Conservation (phyloP, 139 green algal genomes). For the Chlorella vulgaris region DNA sequence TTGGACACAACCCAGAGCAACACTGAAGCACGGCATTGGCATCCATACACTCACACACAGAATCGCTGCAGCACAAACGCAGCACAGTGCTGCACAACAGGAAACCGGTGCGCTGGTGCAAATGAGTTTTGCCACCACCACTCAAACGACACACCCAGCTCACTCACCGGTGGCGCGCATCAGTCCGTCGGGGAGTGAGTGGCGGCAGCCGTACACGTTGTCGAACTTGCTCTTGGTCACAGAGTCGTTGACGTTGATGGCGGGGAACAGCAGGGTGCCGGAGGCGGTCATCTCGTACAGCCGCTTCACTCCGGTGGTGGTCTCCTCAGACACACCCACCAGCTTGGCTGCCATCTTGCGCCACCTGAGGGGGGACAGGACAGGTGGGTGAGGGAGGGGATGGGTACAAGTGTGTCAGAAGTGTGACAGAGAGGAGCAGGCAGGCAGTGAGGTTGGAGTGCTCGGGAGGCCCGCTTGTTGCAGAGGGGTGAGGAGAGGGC, state of each 20-base stretch:
- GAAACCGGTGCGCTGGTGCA: no score
- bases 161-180: constrained; percentile 93
- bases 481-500: no score
- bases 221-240: constrained; percentile 99
- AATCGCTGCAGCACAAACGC: no score
- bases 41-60: no score
- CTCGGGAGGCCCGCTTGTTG: no score
- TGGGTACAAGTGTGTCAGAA: background rate
- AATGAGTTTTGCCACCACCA: no score
- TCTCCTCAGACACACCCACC: constrained; percentile 98
- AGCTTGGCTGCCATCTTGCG: constrained; percentile 84
- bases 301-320: constrained; percentile 99
- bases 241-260: constrained; percentile 99
- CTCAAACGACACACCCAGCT: no score
- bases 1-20: no score
- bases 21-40: no score
- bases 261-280: constrained; percentile 95
- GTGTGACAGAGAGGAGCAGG: background rate
- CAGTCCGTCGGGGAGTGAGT: constrained; percentile 99
- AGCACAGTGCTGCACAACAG: no score
- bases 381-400: no score
- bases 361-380: constrained; percentile 51
- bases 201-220: constrained; percentile 99
- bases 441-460: background rate
- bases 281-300: constrained; percentile 96